A percentile compares a stretch with the other conserved stretches of the same genome.
Conservation (phyloP, 371 early-diverging fungal genomes). For the Mucor velutinosus region DNA sequence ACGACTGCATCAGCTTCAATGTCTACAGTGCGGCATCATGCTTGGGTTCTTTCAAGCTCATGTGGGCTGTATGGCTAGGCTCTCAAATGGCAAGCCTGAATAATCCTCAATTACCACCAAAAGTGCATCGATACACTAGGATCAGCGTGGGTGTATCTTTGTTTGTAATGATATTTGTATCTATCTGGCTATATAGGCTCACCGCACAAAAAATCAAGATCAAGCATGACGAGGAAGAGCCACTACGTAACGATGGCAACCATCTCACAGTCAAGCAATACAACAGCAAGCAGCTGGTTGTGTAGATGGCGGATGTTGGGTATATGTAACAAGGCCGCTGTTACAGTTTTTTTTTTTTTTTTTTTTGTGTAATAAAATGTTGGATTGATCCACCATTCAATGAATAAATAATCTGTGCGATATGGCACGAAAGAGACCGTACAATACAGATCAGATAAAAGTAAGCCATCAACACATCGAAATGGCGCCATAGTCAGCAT, state of each 20-base stretch:
- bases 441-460: too few species aligned
- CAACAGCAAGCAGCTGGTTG: too few species aligned
- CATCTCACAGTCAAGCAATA: too few species aligned
- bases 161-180: neutral
- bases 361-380: too few species aligned
- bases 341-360: too few species aligned
- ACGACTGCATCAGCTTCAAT: neutral
- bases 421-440: too few species aligned
- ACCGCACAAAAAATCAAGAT: neutral
- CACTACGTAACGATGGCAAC: neutral
- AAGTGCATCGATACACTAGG: neutral
- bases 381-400: too few species aligned
- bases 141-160: neutral
- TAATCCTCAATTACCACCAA: neutral
- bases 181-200: neutral
- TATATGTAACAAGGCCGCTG: too few species aligned
- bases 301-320: too few species aligned
- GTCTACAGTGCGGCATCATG: neutral
- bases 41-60: neutral
- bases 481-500: too few species aligned
- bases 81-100: neutral
- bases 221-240: neutral
- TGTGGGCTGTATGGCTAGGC: neutral
- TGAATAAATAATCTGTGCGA: too few species aligned
- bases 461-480: too few species aligned